Conservation (phyloP, 495 filamentous ascomycete genomes). For the Lindgomyces ingoldianus region DNA sequence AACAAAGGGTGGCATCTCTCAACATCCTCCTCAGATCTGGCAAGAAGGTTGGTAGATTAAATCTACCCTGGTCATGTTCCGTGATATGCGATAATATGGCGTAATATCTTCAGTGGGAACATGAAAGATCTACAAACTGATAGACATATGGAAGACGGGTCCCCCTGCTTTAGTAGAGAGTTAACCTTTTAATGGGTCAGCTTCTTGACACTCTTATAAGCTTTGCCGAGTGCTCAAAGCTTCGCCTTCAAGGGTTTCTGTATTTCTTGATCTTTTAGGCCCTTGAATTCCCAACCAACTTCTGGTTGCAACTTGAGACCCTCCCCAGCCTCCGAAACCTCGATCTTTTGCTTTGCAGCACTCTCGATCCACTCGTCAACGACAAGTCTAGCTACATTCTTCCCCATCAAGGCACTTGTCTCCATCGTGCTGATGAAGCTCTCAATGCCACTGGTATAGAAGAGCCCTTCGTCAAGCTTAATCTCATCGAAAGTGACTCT, state of each 20-base stretch:
- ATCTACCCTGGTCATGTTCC: too few species aligned
- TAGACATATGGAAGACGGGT: too few species aligned
- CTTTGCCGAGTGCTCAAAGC: background rate
- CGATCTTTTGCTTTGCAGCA: too few species aligned
- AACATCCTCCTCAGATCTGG: too few species aligned
- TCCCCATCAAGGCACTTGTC: slow-evolving; percentile 92
- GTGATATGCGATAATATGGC: too few species aligned
- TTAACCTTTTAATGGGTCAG: too few species aligned
- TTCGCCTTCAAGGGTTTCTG: background rate
- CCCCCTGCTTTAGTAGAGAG: too few species aligned
- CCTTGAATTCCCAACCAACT: background rate
- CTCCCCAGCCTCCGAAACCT: background rate
- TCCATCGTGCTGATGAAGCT: slow-evolving; percentile 98
- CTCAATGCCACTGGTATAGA: slow-evolving; percentile 93
- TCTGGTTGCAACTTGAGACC: background rate
- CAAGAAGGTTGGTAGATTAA: too few species aligned
- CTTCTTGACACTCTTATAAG: too few species aligned
- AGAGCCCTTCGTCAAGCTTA: slow-evolving; percentile 65
- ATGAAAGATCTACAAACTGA: too few species aligned
- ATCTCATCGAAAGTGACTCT: slow-evolving; percentile 85
- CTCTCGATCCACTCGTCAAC: slow-evolving; percentile 66
- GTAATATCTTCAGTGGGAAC: too few species aligned
- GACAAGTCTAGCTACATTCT: slow-evolving; percentile 83
- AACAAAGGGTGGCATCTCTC: too few species aligned
- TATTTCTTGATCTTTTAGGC: background rate